These are phyloP conservation scores for Chaetomium sp. DNA, from an alignment of 2,329 filamentous ascomycete genomes.

Conservation along the genomic window DNA sequence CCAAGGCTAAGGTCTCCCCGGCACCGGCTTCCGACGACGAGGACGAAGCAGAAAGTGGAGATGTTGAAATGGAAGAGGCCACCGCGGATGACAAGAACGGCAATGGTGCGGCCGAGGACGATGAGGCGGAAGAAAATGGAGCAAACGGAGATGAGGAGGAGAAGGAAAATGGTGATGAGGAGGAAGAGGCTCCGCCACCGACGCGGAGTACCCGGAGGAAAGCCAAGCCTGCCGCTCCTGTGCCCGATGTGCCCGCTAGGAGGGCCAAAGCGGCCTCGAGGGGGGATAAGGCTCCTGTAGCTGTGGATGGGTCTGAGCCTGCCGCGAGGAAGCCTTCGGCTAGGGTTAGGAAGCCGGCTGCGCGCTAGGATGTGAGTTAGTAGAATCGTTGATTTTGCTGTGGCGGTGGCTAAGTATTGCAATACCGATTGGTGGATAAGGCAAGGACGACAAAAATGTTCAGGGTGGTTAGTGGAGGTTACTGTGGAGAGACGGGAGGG, in stretches of 20 bases:
- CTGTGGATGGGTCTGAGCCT: neutral
- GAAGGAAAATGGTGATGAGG: neutral
- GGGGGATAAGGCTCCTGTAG: no score
- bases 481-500: no score
- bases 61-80: constrained; percentile 12
- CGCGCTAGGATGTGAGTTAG: neutral
- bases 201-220: neutral
- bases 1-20: neutral
- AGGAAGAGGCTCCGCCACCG: neutral
- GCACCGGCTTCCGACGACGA: neutral
- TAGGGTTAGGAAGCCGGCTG: neutral
- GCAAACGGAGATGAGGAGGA: neutral
- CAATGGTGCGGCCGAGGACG: neutral
- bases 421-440: no score
- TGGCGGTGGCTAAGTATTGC: no score
- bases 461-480: no score
- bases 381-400: neutral
- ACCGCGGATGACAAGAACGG: neutral
- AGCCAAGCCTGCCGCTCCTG: neutral
- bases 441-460: no score
- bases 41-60: neutral
- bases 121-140: neutral
- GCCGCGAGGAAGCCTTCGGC: neutral
- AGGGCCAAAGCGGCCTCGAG: no score
- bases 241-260: neutral